phyloP scores from a whole-genome alignment of 371 early-diverging fungal genomes.

The Mucor velutinosus region DNA sequence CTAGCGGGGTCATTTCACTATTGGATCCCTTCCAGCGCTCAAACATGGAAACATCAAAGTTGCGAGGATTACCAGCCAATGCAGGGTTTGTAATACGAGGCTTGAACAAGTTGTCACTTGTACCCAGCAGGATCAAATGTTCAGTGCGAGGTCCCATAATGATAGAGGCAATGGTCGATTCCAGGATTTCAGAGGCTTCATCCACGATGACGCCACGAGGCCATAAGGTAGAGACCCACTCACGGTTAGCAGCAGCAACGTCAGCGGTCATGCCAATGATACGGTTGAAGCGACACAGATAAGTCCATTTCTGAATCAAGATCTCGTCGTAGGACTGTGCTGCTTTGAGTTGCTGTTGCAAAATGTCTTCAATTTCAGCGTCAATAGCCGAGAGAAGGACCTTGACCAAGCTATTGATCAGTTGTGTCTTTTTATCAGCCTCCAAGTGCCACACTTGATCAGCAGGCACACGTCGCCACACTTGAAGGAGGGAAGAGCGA shows the following conservation, averaged over 20 bases:
- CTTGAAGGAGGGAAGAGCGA: slow-evolving; percentile 10
- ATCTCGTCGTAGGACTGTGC: slow-evolving; percentile 25
- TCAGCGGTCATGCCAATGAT: slow-evolving; percentile 46
- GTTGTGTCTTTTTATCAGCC: neutral
- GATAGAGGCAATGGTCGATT: slow-evolving; percentile 22
- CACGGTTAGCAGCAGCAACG: slow-evolving; percentile 37
- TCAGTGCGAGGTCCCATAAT: slow-evolving; percentile 32
- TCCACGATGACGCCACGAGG: slow-evolving; percentile 43
- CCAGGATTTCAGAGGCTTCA: slow-evolving; percentile 36
- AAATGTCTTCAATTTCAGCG: slow-evolving; percentile 22
- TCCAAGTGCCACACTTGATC: slow-evolving; percentile 24
- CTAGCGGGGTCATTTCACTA: slow-evolving; percentile 24
- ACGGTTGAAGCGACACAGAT: slow-evolving; percentile 34
- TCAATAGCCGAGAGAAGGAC: slow-evolving; percentile 27
- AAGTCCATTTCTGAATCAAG: slow-evolving; percentile 24
- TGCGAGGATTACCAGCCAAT: slow-evolving; percentile 16
- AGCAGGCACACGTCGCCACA: slow-evolving; percentile 14
- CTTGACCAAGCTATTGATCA: slow-evolving; percentile 14
- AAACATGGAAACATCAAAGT: slow-evolving; percentile 35
- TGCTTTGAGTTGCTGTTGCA: slow-evolving; percentile 28
- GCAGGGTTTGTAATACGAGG: slow-evolving; percentile 13
- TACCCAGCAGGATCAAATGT: slow-evolving; percentile 42
- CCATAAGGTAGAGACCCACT: slow-evolving; percentile 27
- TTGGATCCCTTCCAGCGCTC: slow-evolving; percentile 41
- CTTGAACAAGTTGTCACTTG: slow-evolving; percentile 6